A percentile compares a stretch with the other conserved stretches of the same genome.
phyloP scores from a whole-genome alignment of 2,329 filamentous ascomycete genomes.

The Aspergillus jensenii region DNA sequence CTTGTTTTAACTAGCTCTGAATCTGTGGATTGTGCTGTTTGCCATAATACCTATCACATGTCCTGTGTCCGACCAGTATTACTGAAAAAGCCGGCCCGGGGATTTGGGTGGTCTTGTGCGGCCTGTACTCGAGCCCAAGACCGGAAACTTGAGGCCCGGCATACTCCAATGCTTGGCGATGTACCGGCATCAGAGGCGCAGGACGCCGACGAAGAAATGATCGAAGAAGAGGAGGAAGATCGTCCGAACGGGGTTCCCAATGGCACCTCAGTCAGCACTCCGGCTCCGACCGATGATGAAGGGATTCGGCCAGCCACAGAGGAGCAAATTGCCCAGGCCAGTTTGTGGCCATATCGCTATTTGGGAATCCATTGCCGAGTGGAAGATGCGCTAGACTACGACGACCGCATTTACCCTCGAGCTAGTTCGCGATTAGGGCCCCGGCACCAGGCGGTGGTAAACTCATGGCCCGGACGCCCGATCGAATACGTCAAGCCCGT shows the following conservation, averaged over 20 bases:
- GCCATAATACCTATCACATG: constrained; percentile 96
- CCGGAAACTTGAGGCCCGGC: constrained; percentile 82
- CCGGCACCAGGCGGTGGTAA: constrained; percentile 83
- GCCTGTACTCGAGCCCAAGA: constrained; percentile 96
- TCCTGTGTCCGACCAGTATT: constrained; percentile 90
- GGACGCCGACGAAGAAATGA: constrained; percentile 63
- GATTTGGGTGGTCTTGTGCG: constrained; percentile 97
- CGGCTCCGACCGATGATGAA: constrained; percentile 54
- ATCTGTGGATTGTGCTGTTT: constrained; percentile 96
- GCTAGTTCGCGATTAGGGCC: constrained; percentile 90
- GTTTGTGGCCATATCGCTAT: constrained; percentile 95
- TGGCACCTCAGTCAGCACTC: constrained; percentile 64
- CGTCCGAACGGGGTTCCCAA: constrained; percentile 56
- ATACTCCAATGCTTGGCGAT: constrained; percentile 71
- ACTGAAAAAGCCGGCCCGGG: constrained; percentile 92
- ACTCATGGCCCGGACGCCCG: constrained; percentile 79
- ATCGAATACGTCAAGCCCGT: constrained; percentile 88
- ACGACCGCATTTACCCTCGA: constrained; percentile 94
- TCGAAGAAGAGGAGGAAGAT: constrained; percentile 73
- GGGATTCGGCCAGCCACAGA: constrained; percentile 66
- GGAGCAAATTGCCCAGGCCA: constrained; percentile 88
- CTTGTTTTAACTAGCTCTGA: constrained; percentile 63
- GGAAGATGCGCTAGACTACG: constrained; percentile 93
- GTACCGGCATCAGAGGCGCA: constrained; percentile 50
- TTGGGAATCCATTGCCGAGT: constrained; percentile 92